phyloP scores from a whole-genome alignment of 129 eudicot species.

The Gnaphalium uliginosum region DNA sequence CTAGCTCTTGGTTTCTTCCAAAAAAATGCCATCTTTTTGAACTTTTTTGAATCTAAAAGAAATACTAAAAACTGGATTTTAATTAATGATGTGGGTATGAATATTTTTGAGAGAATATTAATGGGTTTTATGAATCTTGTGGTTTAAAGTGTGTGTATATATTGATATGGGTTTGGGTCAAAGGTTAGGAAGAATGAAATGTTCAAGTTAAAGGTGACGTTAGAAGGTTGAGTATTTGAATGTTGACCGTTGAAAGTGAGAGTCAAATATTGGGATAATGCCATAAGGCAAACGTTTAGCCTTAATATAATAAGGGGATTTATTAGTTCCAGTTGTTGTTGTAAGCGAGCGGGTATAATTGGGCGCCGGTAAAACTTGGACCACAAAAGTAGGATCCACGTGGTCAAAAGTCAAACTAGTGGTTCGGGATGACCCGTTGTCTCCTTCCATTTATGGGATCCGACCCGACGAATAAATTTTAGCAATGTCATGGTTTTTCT shows the following conservation, averaged over 20 bases:
- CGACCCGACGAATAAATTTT: slow-evolving; percentile 21
- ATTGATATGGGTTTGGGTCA: slow-evolving; percentile 37
- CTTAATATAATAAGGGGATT: background rate
- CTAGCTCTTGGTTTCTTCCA: slow-evolving; percentile 59
- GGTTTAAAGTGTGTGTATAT: slow-evolving; percentile 15
- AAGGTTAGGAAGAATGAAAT: slow-evolving; percentile 27
- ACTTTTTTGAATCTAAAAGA: background rate
- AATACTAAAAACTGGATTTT: slow-evolving; percentile 2
- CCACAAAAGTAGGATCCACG: slow-evolving; percentile 16
- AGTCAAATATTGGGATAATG: slow-evolving; percentile 39
- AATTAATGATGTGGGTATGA: slow-evolving; percentile 24
- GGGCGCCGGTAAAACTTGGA: slow-evolving; percentile 35
- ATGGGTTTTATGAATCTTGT: slow-evolving; percentile 27
- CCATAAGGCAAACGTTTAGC: slow-evolving; percentile 22
- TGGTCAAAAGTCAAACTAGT: slow-evolving; percentile 46
- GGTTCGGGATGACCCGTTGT: slow-evolving; percentile 30
- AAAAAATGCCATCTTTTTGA: slow-evolving; percentile 49
- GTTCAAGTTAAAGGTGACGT: slow-evolving; percentile 34
- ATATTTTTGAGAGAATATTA: slow-evolving; percentile 2
- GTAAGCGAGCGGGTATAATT: slow-evolving; percentile 24
- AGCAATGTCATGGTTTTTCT: background rate
- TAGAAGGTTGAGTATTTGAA: slow-evolving; percentile 46
- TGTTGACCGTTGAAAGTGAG: slow-evolving; percentile 78
- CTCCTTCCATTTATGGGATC: slow-evolving; percentile 1
- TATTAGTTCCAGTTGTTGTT: slow-evolving; percentile 22